Conservation (phyloP, 139 green algal species). For the Zygnema circumcarinatum region DNA sequence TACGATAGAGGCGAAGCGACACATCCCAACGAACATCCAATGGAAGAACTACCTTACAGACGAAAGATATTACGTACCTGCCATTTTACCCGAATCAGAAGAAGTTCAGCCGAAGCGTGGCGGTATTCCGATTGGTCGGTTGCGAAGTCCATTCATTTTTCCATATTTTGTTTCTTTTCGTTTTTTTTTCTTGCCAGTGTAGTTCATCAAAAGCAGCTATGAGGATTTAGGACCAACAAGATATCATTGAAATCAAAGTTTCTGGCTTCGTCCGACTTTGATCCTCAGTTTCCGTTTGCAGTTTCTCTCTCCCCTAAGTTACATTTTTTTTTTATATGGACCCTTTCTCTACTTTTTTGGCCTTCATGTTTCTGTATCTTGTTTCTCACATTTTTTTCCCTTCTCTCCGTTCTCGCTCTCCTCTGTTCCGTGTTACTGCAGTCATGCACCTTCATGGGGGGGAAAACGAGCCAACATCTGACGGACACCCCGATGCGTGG, state of each 20-base stretch:
- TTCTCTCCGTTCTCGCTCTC: not conserved
- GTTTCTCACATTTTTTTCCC: not conserved
- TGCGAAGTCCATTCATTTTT: not conserved
- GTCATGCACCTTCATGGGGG: constrained; percentile 30
- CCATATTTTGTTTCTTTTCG: no score
- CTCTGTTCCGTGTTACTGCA: not conserved
- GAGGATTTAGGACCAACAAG: no score
- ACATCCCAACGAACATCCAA: not conserved
- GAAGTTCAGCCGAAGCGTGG: not conserved
- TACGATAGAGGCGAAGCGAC: not conserved
- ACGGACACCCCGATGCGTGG: constrained; percentile 32
- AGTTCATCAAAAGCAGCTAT: no score
- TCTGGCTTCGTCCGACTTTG: no score
- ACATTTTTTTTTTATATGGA: no score
- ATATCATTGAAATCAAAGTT: no score
- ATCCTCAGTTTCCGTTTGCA: no score
- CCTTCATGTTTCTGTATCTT: no score
- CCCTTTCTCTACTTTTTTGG: no score
- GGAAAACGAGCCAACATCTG: not conserved
- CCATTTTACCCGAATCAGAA: not conserved
- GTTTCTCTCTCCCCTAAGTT: no score
- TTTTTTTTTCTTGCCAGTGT: no score
- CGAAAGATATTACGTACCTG: constrained; percentile 5
- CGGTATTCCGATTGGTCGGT: constrained; percentile 20
- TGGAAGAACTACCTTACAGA: constrained; percentile 36